Conservation (phyloP, 371 early-diverging fungal species). For the Rhizopus delemar region DNA sequence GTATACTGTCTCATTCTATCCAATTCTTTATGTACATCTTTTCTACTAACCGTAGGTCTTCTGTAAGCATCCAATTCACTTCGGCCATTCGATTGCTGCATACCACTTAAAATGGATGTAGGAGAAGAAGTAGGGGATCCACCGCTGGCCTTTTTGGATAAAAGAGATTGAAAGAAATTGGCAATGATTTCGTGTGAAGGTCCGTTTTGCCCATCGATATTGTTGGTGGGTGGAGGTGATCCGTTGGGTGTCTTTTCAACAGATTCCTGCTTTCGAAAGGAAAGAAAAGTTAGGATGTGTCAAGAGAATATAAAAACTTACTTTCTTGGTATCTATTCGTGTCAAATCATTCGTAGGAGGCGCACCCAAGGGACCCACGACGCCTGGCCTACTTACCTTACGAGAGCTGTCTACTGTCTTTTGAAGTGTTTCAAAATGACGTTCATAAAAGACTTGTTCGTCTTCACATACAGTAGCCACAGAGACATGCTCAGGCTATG, state of each 20-base stretch:
- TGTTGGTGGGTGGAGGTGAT: conserved; percentile 11
- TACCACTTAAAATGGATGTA: conserved; percentile 4
- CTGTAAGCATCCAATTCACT: conserved; percentile 15
- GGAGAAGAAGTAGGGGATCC: conserved; percentile 32
- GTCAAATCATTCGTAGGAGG: conserved; percentile 31
- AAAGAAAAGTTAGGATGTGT: too few species aligned
- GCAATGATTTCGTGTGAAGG: conserved; percentile 76
- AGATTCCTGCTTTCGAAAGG: neutral
- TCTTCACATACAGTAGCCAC: conserved; percentile 72
- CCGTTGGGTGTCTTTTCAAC: conserved; percentile 14
- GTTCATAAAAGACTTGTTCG: conserved; percentile 84
- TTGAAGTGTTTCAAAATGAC: conserved; percentile 73
- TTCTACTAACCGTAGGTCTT: conserved; percentile 33
- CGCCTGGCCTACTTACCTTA: conserved; percentile 27
- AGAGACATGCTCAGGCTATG: conserved; percentile 42
- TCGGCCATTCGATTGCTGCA: conserved; percentile 20
- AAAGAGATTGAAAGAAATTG: conserved; percentile 86
- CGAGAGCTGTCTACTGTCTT: conserved; percentile 29
- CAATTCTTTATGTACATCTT: conserved; percentile 46
- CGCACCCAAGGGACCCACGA: conserved; percentile 38
- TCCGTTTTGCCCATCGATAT: conserved; percentile 21
- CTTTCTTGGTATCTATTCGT: conserved; percentile 19
- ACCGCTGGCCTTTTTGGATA: conserved; percentile 26
- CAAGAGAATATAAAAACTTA: neutral
- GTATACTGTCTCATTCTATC: conserved; percentile 45